A percentile compares a stretch with the other conserved stretches of the same genome.
Evolutionary conservation across 441 rosid species (phyloP).

Genomic region (Gossypium aridum): DNA sequence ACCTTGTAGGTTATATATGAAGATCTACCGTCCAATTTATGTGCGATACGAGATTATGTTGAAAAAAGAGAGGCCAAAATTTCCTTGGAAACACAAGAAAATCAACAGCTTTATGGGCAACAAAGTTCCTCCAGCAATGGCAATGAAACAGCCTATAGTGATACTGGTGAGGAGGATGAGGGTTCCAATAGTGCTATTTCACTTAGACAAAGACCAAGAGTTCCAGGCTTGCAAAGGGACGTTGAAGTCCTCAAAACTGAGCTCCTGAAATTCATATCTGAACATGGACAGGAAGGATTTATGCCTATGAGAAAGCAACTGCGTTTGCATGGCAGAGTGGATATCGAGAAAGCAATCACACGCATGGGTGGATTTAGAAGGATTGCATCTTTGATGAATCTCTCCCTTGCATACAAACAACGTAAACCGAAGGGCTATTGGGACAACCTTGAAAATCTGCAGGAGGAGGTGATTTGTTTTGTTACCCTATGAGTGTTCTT

Average conservation of each 20-base stretch:
- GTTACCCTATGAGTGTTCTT: not conserved
- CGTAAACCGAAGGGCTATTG: conserved; percentile 96
- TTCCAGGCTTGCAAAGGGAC: conserved; percentile 86
- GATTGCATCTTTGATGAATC: conserved; percentile 74
- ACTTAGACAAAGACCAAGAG: conserved; percentile 51
- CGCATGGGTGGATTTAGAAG: conserved; percentile 91
- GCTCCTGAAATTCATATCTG: conserved; percentile 67
- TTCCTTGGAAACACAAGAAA: conserved; percentile 34
- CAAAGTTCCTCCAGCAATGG: conserved; percentile 21
- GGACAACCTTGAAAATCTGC: conserved; percentile 90
- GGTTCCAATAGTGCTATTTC: conserved; percentile 21
- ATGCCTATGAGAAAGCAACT: conserved; percentile 99
- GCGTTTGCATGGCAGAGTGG: conserved; percentile 78
- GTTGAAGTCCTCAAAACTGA: conserved; percentile 76
- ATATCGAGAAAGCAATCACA: conserved; percentile 88
- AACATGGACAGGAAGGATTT: conserved; percentile 93
- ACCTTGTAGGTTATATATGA: conserved; percentile 75
- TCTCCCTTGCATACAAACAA: conserved; percentile 86
- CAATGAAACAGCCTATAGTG: conserved; percentile 7
- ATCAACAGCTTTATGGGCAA: conserved; percentile 28
- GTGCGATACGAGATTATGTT: conserved; percentile 85
- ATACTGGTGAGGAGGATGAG: conserved; percentile 15
- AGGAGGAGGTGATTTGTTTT: conserved; percentile 62
- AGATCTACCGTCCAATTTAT: conserved; percentile 95
- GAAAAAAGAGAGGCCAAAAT: conserved; percentile 43